Conservation (phyloP, 1,284 basidiomycete species). For the Ustilago shanxiensis region DNA sequence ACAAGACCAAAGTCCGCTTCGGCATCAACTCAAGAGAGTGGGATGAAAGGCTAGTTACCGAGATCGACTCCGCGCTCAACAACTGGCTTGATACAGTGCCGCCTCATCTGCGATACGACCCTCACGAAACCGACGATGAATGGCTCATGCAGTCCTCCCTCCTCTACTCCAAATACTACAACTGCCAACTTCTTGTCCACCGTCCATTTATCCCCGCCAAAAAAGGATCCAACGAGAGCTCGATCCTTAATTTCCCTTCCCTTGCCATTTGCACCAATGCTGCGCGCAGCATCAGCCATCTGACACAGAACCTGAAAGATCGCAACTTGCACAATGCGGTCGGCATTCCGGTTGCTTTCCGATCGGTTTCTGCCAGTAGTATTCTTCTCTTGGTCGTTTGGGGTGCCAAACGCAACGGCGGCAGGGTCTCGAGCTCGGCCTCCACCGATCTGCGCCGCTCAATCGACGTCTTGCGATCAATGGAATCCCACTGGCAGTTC, state of each 20-base stretch:
- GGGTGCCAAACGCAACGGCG: constrained; percentile 55
- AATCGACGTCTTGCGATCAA: constrained; percentile 48
- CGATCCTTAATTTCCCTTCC: constrained; percentile 63
- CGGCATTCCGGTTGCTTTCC: constrained; percentile 30
- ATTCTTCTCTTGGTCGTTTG: constrained; percentile 60
- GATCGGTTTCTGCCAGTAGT: constrained; percentile 43
- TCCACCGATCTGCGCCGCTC: constrained; percentile 55
- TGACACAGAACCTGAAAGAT: constrained; percentile 48
- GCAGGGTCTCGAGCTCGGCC: constrained; percentile 50
- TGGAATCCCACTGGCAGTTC: constrained; percentile 56
- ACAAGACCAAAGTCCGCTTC: constrained; percentile 56
- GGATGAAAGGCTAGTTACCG: constrained; percentile 62
- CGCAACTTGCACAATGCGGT: constrained; percentile 34
- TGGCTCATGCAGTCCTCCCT: constrained; percentile 56
- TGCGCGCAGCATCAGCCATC: constrained; percentile 57
- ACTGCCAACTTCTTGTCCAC: constrained; percentile 61
- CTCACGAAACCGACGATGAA: constrained; percentile 53
- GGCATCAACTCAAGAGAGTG: constrained; percentile 58
- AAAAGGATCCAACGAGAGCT: constrained; percentile 37
- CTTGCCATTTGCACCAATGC: constrained; percentile 67
- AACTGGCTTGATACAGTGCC: constrained; percentile 63
- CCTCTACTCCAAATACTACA: constrained; percentile 61
- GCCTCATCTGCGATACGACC: constrained; percentile 56
- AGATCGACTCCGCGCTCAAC: constrained; percentile 65
- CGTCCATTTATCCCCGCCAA: constrained; percentile 64